Evolutionary conservation across 148 eudicot genomes (phyloP).

Genomic region (Talinum fruticosum): DNA sequence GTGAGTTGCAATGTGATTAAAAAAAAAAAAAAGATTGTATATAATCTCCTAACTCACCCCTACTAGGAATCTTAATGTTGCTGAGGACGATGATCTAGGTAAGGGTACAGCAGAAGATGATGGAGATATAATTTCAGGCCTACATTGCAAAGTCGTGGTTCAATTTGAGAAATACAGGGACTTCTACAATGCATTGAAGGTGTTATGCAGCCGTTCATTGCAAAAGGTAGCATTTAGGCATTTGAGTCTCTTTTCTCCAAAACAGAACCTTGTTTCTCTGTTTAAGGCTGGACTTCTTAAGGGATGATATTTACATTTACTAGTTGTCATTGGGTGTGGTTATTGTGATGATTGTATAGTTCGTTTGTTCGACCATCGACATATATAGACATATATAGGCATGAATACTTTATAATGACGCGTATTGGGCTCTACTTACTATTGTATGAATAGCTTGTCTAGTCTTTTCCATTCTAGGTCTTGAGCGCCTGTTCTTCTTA

Average conservation of each 20-base stretch:
- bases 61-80: constrained; percentile 80
- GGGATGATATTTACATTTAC: neutral
- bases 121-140: constrained; percentile 59
- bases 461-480: no score
- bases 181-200: constrained; percentile 64
- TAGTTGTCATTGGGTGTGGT: neutral
- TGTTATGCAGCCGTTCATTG: constrained; percentile 66
- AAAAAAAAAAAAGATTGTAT: constrained; percentile 7
- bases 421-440: neutral
- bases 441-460: neutral
- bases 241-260: neutral
- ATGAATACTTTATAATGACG: neutral
- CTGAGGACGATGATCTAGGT: constrained; percentile 69
- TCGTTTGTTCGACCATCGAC: neutral
- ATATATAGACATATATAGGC: neutral
- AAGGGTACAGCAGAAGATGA: constrained; percentile 52
- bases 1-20: neutral
- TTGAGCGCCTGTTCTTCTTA: no score
- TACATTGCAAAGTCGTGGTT: constrained; percentile 75
- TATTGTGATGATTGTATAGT: neutral
- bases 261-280: neutral
- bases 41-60: constrained; percentile 17
- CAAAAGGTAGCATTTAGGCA: constrained; percentile 49
- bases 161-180: constrained; percentile 66
- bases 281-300: neutral